Conservation (phyloP, 768 basidiomycete species). For the Collybiopsis luxurians region DNA sequence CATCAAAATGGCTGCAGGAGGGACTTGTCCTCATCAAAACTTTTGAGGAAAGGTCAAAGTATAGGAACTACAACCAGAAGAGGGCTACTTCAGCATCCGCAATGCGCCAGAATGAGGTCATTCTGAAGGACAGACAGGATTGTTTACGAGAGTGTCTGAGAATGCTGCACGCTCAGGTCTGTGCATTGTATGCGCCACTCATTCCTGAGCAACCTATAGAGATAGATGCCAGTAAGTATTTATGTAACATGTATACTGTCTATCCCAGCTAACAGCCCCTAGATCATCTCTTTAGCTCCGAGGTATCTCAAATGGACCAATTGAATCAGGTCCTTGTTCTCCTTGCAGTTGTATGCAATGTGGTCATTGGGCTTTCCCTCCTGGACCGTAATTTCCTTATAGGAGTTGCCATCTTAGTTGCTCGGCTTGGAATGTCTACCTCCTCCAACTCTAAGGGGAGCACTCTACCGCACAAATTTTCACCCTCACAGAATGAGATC, state of each 20-base stretch:
- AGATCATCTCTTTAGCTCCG: slow-evolving; percentile 6
- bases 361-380: slow-evolving; percentile 11
- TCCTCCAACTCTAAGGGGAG: background rate
- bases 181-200: background rate
- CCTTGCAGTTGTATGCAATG: slow-evolving; percentile 12
- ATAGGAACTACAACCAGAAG: background rate
- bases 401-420: slow-evolving; percentile 4
- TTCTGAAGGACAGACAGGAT: background rate
- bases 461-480: background rate
- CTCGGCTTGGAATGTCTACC: slow-evolving; percentile 11
- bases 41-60: background rate
- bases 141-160: background rate
- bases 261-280: background rate
- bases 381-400: slow-evolving; percentile 15
- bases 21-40: background rate
- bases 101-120: background rate
- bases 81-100: background rate
- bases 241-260: background rate
- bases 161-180: background rate
- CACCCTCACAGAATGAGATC: background rate
- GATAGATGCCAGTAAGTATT: background rate
- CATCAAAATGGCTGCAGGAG: background rate
- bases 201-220: background rate
- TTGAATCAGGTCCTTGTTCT: slow-evolving; percentile 11
- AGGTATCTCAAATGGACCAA: slow-evolving; percentile 1